These are phyloP conservation scores for Neurospora pannonica DNA, from an alignment of 495 filamentous ascomycete genomes.

Conservation along the genomic window DNA sequence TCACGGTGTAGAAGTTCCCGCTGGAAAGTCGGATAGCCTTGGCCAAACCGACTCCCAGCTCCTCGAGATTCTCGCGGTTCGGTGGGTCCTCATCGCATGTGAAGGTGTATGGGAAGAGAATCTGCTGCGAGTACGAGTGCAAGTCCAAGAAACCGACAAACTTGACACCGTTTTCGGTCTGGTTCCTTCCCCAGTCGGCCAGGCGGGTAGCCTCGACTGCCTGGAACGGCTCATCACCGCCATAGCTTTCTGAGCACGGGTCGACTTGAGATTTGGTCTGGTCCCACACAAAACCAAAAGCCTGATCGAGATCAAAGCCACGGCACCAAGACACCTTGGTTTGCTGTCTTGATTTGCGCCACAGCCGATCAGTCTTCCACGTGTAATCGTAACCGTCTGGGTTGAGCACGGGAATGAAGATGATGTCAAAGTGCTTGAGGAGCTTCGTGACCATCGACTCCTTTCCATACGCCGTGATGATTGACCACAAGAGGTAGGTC, in stretches of 20 bases:
- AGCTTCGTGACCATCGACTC: constrained; percentile 58
- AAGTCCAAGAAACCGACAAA: constrained; percentile 83
- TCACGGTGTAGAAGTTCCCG: constrained; percentile 67
- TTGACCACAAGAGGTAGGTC: constrained; percentile 81
- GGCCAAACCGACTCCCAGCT: constrained; percentile 79
- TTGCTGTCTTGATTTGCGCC: constrained; percentile 89
- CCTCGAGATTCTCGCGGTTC: constrained; percentile 81
- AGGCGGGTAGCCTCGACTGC: constrained; percentile 66
- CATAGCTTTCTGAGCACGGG: constrained; percentile 87
- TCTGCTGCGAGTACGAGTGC: constrained; percentile 92
- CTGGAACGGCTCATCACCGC: constrained; percentile 76
- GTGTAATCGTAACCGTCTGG: constrained; percentile 92
- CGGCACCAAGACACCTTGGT: constrained; percentile 76
- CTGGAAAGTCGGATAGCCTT: constrained; percentile 76
- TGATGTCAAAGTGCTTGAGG: constrained; percentile 71
- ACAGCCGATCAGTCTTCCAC: constrained; percentile 84
- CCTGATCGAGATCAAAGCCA: constrained; percentile 81
- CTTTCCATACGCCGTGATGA: constrained; percentile 74
- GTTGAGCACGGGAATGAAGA: constrained; percentile 83
- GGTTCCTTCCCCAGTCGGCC: constrained; percentile 77
- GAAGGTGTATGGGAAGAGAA: constrained; percentile 87
- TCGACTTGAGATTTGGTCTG: constrained; percentile 54
- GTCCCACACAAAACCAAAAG: constrained; percentile 81
- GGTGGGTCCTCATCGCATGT: constrained; percentile 70
- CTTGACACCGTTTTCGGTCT: constrained; percentile 61